Conservation (phyloP, 805 yeast species). For the Hanseniaspora vineae region DNA sequence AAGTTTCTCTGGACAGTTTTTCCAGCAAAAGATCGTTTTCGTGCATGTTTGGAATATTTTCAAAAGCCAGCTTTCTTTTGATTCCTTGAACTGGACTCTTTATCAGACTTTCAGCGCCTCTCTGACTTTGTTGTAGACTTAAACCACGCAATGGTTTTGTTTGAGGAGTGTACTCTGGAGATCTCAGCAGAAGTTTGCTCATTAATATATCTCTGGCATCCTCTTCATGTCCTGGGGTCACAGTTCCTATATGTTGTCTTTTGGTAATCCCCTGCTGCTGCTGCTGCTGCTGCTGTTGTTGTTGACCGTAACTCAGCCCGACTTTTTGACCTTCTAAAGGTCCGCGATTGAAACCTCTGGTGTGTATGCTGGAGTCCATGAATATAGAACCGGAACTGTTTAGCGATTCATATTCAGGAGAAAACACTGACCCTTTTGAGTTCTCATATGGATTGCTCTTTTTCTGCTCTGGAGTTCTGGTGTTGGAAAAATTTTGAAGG, state of each 20-base stretch:
- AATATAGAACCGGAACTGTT: background rate
- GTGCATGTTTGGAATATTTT: background rate
- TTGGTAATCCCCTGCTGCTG: background rate
- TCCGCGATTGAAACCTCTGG: no score
- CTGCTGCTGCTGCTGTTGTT: background rate
- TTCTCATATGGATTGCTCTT: background rate
- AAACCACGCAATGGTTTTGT: background rate
- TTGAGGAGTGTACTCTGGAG: background rate
- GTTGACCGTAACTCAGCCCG: background rate
- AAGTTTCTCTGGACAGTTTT: background rate
- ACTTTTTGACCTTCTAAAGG: no score
- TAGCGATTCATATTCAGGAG: background rate
- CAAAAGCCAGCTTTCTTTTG: background rate
- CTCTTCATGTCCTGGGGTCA: background rate
- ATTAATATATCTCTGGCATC: background rate
- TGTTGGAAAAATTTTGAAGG: background rate
- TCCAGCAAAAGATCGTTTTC: background rate
- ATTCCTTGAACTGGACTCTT: background rate
- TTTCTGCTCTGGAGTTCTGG: background rate
- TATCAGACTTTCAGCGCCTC: no score
- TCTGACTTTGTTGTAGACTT: no score
- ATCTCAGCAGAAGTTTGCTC: background rate
- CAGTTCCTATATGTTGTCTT: background rate
- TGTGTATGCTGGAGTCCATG: background rate
- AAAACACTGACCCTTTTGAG: background rate